Evolutionary conservation across 2,329 filamentous ascomycete genomes (phyloP).

Genomic region (Phyllosticta capitalensis): DNA sequence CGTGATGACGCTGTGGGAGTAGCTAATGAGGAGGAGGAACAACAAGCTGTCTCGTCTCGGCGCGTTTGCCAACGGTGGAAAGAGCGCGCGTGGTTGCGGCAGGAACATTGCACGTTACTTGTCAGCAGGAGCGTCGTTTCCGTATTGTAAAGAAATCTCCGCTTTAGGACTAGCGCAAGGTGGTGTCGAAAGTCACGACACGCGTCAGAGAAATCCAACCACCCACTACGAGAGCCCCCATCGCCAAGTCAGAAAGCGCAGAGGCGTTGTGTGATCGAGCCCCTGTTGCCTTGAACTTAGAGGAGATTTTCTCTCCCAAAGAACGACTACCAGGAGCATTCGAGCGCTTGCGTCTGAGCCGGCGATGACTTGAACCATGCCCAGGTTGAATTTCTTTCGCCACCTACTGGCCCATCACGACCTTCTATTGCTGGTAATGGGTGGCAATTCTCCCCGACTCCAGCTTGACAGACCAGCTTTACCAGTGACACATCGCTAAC

Average conservation of each 20-base stretch:
- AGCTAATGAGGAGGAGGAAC: background rate
- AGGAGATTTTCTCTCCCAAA: too few relatives aligned
- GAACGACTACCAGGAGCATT: too few relatives aligned
- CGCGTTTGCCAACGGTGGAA: background rate
- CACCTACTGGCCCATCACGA: background rate
- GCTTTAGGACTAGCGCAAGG: background rate
- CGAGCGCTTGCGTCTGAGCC: too few relatives aligned
- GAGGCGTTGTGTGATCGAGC: too few relatives aligned
- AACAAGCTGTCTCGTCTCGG: background rate
- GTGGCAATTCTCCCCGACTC: background rate
- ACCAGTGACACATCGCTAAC: background rate
- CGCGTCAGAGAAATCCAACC: background rate
- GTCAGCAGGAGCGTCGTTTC: too few relatives aligned
- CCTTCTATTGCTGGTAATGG: background rate
- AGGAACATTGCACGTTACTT: background rate
- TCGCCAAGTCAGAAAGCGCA: too few relatives aligned
- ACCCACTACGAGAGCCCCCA: background rate
- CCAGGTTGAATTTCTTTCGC: background rate
- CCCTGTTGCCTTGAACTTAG: too few relatives aligned
- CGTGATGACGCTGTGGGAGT: background rate
- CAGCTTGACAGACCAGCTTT: background rate
- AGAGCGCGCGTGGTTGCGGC: background rate
- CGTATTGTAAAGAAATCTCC: background rate
- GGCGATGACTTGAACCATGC: too few relatives aligned
- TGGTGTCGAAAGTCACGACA: background rate